phyloP scores from a whole-genome alignment of 2,329 filamentous ascomycete genomes.

The Xylaria sp. region DNA sequence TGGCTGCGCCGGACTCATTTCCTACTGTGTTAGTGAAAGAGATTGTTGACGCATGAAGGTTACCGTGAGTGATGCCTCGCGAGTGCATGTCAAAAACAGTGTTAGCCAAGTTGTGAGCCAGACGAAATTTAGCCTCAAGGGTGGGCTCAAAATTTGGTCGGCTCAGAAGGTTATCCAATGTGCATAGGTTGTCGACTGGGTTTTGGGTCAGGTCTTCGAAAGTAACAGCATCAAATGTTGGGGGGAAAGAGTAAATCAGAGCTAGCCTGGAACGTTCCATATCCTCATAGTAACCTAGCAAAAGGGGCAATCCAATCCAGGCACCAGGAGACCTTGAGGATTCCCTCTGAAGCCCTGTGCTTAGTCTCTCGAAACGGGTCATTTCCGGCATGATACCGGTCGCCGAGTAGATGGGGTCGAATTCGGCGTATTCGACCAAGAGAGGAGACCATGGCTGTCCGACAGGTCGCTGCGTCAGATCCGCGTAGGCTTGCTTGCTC shows the following conservation, averaged over 20 bases:
- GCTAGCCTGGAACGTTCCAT: slow-evolving; percentile 72
- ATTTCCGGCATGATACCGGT: slow-evolving; percentile 69
- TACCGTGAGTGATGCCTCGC: slow-evolving; percentile 72
- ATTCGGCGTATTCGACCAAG: slow-evolving; percentile 73
- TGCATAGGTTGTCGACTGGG: slow-evolving; percentile 57
- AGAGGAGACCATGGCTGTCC: slow-evolving; percentile 59
- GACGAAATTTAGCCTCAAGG: slow-evolving; percentile 76
- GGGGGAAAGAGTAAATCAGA: slow-evolving; percentile 75
- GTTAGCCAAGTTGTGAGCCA: slow-evolving; percentile 74
- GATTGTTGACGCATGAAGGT: slow-evolving; percentile 70
- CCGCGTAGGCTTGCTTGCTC: slow-evolving; percentile 58
- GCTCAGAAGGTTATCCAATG: slow-evolving; percentile 59
- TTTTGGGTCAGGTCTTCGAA: slow-evolving; percentile 58
- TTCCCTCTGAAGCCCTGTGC: slow-evolving; percentile 61
- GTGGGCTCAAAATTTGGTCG: slow-evolving; percentile 64
- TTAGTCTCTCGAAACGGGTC: slow-evolving; percentile 68
- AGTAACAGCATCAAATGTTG: slow-evolving; percentile 64
- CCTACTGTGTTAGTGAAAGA: slow-evolving; percentile 63
- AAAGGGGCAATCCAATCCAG: slow-evolving; percentile 65
- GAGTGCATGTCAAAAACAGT: slow-evolving; percentile 77
- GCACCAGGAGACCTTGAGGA: slow-evolving; percentile 58
- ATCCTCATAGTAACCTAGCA: slow-evolving; percentile 77
- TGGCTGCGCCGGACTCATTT: slow-evolving; percentile 47
- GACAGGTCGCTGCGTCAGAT: slow-evolving; percentile 51
- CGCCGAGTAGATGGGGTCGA: slow-evolving; percentile 65